These are phyloP conservation scores for Aspergillus homomorphus DNA, from an alignment of 495 filamentous ascomycete genomes.

Conservation along the genomic window DNA sequence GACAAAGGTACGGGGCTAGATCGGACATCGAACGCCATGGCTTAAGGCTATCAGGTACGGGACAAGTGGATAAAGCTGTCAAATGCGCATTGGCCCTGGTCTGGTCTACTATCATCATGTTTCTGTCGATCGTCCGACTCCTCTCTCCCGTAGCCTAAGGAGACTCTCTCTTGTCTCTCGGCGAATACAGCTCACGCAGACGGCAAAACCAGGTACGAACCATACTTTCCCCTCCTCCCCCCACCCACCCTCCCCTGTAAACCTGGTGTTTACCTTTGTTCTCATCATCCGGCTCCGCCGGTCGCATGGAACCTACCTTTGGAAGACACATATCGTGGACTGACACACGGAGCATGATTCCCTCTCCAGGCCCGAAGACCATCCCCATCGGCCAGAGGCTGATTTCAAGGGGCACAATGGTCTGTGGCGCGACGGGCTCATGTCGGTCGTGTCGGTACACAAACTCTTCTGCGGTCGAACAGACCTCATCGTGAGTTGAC, in stretches of 20 bases:
- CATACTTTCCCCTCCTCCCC: no score
- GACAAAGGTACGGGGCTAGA: not conserved
- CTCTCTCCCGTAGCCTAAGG: not conserved
- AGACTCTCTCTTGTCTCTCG: no score
- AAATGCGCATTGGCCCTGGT: not conserved
- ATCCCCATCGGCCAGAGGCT: conserved; percentile 23
- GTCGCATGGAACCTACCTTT: conserved; percentile 12
- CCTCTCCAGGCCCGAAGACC: conserved; percentile 22
- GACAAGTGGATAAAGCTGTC: not conserved
- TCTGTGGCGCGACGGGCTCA: conserved; percentile 7
- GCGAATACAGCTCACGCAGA: not conserved
- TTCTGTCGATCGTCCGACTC: not conserved
- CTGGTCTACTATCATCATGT: not conserved
- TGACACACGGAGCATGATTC: conserved; percentile 15
- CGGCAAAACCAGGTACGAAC: conserved; percentile 11
- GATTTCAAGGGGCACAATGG: conserved; percentile 12
- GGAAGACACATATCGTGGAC: conserved; percentile 23
- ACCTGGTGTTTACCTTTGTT: conserved; percentile 17
- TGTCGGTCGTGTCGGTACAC: conserved; percentile 10
- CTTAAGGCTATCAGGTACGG: not conserved
- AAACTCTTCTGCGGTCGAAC: conserved; percentile 26
- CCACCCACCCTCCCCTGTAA: conserved; percentile 16
- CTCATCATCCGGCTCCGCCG: conserved; percentile 12
- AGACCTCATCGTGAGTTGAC: conserved; percentile 43
- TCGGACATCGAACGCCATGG: not conserved